phyloP scores from a whole-genome alignment of 805 yeast genomes.

The Zygoascus tannicola region DNA sequence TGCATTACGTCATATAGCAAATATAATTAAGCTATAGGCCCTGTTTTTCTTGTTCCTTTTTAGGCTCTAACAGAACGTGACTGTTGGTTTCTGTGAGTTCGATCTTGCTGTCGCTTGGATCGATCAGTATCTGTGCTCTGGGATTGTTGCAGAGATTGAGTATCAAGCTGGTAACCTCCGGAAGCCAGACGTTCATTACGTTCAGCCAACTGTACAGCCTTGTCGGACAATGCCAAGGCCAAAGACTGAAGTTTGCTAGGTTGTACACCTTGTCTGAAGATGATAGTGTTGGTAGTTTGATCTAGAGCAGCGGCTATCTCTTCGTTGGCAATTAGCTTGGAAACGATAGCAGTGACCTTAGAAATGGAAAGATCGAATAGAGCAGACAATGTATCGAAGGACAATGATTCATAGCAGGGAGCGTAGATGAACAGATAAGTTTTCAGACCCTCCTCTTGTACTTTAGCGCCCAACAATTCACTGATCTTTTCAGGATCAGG shows the following conservation, averaged over 20 bases:
- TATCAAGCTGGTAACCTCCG: slow-evolving; percentile 47
- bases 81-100: slow-evolving; percentile 4
- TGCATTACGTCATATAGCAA: too few species aligned
- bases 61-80: not conserved
- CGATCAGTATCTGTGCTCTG: not conserved
- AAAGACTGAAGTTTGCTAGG: slow-evolving; percentile 79
- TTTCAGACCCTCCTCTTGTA: slow-evolving; percentile 85
- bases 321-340: slow-evolving; percentile 66
- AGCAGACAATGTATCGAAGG: slow-evolving; percentile 53
- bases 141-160: not conserved
- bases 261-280: slow-evolving; percentile 69
- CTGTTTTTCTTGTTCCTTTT: not conserved
- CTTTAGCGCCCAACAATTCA: slow-evolving; percentile 57
- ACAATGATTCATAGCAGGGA: slow-evolving; percentile 57
- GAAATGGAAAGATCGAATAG: slow-evolving; percentile 52
- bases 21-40: too few species aligned
- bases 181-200: slow-evolving; percentile 77
- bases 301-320: slow-evolving; percentile 72
- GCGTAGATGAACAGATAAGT: slow-evolving; percentile 83
- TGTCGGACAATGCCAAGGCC: slow-evolving; percentile 75
- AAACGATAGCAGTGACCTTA: slow-evolving; percentile 52
- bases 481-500: slow-evolving; percentile 59
- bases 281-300: slow-evolving; percentile 51
- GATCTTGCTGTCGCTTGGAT: slow-evolving; percentile 3
- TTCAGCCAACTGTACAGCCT: slow-evolving; percentile 67